Conservation (phyloP, 768 basidiomycete genomes). For the Boletus subcaerulescens region DNA sequence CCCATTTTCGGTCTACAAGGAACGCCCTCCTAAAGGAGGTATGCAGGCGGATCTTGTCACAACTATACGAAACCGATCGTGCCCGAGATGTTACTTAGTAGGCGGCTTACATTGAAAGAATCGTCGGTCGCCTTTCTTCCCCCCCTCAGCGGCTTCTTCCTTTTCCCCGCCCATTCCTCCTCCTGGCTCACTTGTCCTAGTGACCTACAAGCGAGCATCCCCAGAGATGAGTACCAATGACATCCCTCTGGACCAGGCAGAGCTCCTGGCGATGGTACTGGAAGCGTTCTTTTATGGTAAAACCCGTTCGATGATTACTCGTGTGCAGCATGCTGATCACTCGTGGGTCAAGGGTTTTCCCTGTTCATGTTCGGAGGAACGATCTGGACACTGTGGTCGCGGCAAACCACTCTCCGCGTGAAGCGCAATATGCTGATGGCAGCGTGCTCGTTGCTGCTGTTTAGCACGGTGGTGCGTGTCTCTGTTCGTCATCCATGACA, state of each 20-base stretch:
- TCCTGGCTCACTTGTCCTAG: not conserved
- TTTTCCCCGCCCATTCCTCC: no score
- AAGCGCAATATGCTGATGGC: conserved; percentile 21
- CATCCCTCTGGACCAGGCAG: conserved; percentile 20
- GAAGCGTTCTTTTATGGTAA: conserved; percentile 23
- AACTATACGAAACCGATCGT: not conserved
- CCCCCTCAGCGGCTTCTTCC: no score
- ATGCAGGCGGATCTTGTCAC: no score
- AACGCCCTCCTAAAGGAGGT: not conserved
- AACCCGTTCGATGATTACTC: not conserved
- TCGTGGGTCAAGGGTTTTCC: conserved; percentile 29
- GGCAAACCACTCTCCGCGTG: conserved; percentile 4
- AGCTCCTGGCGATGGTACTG: conserved; percentile 17
- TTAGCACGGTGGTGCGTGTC: conserved; percentile 31
- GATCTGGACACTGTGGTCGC: conserved; percentile 21
- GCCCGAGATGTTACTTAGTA: not conserved
- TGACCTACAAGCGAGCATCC: not conserved
- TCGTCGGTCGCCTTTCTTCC: not conserved
- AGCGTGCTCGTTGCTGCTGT: conserved; percentile 26
- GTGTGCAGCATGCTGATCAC: not conserved
- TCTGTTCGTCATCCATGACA: not conserved
- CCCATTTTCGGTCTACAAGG: no score
- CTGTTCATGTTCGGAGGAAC: conserved; percentile 35
- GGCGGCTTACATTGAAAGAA: not conserved
- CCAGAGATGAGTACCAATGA: not conserved